A percentile compares a stretch with the other conserved stretches of the same genome.
Conservation (phyloP, 176 grass and related monocot genomes). For the Triticum turgidum region DNA sequence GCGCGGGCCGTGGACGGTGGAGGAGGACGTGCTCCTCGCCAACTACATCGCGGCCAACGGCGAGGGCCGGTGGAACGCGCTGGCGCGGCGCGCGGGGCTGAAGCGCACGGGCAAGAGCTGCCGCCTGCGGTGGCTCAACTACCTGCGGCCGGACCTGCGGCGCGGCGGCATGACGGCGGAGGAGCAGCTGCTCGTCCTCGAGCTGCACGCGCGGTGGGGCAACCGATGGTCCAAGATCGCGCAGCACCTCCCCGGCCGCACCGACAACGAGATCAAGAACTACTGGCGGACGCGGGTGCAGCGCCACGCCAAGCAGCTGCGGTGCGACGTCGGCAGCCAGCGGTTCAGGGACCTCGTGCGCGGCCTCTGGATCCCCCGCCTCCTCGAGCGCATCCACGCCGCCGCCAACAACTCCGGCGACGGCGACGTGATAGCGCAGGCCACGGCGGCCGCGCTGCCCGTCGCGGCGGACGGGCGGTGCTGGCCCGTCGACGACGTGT, state of each 20-base stretch:
- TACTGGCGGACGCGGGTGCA: slow-evolving; percentile 97
- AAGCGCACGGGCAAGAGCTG: slow-evolving; percentile 92
- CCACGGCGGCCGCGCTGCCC: neutral
- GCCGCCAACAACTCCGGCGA: neutral
- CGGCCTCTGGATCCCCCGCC: slow-evolving; percentile 89
- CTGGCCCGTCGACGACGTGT: slow-evolving; percentile 6
- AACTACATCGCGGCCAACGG: slow-evolving; percentile 71
- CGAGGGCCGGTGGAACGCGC: slow-evolving; percentile 91
- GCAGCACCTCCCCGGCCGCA: slow-evolving; percentile 76
- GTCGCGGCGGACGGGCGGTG: neutral
- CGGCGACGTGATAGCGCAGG: neutral
- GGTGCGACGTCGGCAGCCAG: slow-evolving; percentile 91
- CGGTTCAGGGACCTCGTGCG: slow-evolving; percentile 85
- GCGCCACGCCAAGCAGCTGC: slow-evolving; percentile 80
- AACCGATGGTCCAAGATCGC: slow-evolving; percentile 99
- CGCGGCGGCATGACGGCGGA: slow-evolving; percentile 76
- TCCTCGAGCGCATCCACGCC: slow-evolving; percentile 64
- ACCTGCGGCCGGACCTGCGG: slow-evolving; percentile 80
- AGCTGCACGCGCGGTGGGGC: slow-evolving; percentile 92
- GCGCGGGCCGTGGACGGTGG: slow-evolving; percentile 89
- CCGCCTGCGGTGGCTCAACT: slow-evolving; percentile 91
- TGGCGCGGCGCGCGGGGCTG: slow-evolving; percentile 76
- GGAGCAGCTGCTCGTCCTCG: slow-evolving; percentile 92
- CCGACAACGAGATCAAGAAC: slow-evolving; percentile 99
- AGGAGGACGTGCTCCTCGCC: slow-evolving; percentile 80